Base-by-base conservation (phyloP, 768 basidiomycete genomes). In the Lactarius hengduanensis region DNA sequence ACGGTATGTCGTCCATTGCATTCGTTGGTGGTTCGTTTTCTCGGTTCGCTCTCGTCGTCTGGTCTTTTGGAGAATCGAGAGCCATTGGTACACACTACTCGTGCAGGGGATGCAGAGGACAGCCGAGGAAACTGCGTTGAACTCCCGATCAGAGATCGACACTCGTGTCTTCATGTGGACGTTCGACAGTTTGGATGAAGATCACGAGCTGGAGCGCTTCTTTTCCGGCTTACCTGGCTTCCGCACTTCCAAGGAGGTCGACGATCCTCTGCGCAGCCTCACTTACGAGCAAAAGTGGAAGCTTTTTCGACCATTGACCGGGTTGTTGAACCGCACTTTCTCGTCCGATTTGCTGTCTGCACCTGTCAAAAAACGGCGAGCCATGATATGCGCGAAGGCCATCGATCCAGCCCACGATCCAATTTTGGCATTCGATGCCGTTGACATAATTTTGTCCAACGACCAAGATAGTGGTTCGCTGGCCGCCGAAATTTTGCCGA, bases 361-460 rank as follows among this genome's bases (percentile, higher is more conserved):
- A 3, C 1, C 45, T n/a, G 3, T 45, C 43, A 45, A 45, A n/a
- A 10, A 20, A 45, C 43, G 20, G 20, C 11, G 43, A 45, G 43
- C 43, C 7, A 20, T 45, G 1, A 45, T 45, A 20, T 45, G 43
- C 20, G 43, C 43, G 43, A 45, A 45, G 43, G 43, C 43, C 13
- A 20, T 45, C 20, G 20, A 45, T 45, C 43, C 43, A 8, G 11
- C 20, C 0, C 18, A 45, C 18, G 0, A 4, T 45, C 20, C 43
- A 0, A 1, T 11, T 1, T 8, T 32, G 6, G 43, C 20, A 9
- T 20, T 20, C 3, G 7, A 6, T 0, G 18, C 7, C 18, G 5
- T 43, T 7, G 7, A 4, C 43, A 45, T 3, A 6, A 45, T 20
- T 8, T 9, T 45, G 43, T 45, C 20, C 43, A 2, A 45, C 8